phyloP scores from a whole-genome alignment of 352 stramenopile species.

The Plasmopara viticola region DNA sequence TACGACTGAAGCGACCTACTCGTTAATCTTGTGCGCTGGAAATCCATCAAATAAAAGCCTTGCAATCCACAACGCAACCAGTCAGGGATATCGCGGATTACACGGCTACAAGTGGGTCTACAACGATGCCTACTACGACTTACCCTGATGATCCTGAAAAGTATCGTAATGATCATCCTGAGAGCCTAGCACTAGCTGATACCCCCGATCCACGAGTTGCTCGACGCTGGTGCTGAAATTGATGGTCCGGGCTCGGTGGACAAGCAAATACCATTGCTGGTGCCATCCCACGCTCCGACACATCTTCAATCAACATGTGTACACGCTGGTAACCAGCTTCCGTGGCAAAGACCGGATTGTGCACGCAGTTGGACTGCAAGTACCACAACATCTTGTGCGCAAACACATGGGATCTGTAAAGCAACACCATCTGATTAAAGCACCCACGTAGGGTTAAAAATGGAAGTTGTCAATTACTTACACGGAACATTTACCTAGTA shows the following conservation, averaged over 20 bases:
- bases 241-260: slow-evolving; percentile 21
- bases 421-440: neutral
- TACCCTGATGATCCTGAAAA: slow-evolving; percentile 44
- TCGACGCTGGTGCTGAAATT: slow-evolving; percentile 15
- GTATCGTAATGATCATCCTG: slow-evolving; percentile 69
- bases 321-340: slow-evolving; percentile 52
- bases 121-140: no score
- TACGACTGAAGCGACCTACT: no score
- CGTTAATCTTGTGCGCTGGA: no score
- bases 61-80: no score
- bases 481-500: slow-evolving; percentile 74
- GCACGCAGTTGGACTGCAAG: slow-evolving; percentile 68
- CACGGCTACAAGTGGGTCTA: no score
- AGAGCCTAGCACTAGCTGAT: slow-evolving; percentile 20
- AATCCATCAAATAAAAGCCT: no score
- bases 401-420: slow-evolving; percentile 68
- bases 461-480: slow-evolving; percentile 21
- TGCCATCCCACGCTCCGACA: slow-evolving; percentile 44
- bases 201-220: slow-evolving; percentile 15
- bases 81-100: no score
- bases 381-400: slow-evolving; percentile 85
- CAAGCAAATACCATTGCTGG: slow-evolving; percentile 43
- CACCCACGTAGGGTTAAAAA: neutral
- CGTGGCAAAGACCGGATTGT: slow-evolving; percentile 50
- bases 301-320: slow-evolving; percentile 76